phyloP scores from a whole-genome alignment of 2,329 filamentous ascomycete genomes.

The Cordyceps cicadae region DNA sequence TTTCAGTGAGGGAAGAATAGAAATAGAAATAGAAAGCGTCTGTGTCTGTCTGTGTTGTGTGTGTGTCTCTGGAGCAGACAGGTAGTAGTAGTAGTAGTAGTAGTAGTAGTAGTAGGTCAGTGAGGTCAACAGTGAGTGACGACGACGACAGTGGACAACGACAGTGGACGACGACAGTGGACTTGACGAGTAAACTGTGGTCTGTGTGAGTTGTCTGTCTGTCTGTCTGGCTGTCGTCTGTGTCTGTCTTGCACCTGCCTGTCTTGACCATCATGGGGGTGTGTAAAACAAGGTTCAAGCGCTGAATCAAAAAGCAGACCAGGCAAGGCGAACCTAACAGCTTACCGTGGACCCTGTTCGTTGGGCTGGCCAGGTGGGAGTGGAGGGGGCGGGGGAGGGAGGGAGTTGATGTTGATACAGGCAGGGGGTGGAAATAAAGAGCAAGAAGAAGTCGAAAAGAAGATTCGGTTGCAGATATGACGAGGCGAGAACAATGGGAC shows the following conservation, averaged over 20 bases:
- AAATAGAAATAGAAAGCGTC: background rate
- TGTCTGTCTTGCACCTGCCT: too few species aligned
- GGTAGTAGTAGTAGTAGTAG: too few species aligned
- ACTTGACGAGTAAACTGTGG: too few species aligned
- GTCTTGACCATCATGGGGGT: background rate
- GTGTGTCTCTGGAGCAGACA: background rate
- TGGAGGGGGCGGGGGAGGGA: background rate
- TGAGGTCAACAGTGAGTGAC: background rate
- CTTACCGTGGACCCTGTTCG: conserved; percentile 10
- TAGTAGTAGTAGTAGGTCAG: too few species aligned
- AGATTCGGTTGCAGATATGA: background rate
- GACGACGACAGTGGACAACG: too few species aligned
- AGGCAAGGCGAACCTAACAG: conserved; percentile 3
- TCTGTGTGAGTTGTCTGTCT: too few species aligned
- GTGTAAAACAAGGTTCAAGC: conserved; percentile 11
- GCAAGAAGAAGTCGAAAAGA: background rate
- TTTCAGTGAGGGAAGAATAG: background rate
- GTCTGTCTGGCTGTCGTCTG: too few species aligned
- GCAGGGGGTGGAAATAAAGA: background rate
- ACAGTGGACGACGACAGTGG: too few species aligned
- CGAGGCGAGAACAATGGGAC: conserved; percentile 1
- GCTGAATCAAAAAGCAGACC: conserved; percentile 8
- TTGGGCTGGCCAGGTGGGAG: background rate
- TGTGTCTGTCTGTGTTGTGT: background rate
- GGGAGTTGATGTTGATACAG: background rate